phyloP scores from a whole-genome alignment of 108 stramenopile genomes.

The Mediolabrus comicus region DNA sequence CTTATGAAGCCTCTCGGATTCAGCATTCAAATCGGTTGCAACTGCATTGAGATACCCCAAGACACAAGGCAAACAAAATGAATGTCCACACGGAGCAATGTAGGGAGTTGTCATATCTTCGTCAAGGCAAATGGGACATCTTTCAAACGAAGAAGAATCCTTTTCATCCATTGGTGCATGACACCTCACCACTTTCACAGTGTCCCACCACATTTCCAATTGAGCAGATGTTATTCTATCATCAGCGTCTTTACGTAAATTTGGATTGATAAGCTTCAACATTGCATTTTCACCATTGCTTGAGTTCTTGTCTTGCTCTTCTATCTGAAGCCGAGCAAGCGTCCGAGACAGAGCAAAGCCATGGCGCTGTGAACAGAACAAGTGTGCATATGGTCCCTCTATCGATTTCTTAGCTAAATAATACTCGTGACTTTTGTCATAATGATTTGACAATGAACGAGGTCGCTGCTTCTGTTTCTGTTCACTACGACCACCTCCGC shows the following conservation, averaged over 20 bases:
- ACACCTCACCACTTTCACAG: constrained; percentile 38
- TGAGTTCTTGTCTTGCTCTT: constrained; percentile 15
- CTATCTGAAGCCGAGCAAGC: constrained; percentile 5
- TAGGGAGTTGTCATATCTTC: constrained; percentile 50
- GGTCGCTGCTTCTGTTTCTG: constrained; percentile 7
- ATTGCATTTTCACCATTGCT: constrained; percentile 1
- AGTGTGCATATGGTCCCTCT: constrained; percentile 32
- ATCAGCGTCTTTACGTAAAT: not conserved
- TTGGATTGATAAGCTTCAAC: not conserved
- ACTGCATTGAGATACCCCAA: constrained; percentile 63
- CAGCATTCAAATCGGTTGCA: constrained; percentile 26
- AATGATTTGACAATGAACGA: constrained; percentile 26
- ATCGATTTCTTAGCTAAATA: constrained; percentile 14
- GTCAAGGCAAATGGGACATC: constrained; percentile 82
- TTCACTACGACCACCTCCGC: not conserved
- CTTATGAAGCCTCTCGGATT: constrained; percentile 21
- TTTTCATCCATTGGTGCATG: constrained; percentile 19
- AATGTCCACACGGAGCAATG: constrained; percentile 81
- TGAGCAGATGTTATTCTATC: not conserved
- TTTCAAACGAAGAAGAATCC: constrained; percentile 27
- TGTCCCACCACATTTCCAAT: constrained; percentile 34
- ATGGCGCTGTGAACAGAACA: constrained; percentile 41
- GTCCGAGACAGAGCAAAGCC: constrained; percentile 37
- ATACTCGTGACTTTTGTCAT: not conserved
- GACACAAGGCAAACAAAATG: constrained; percentile 72